Base-by-base conservation (phyloP, 75 land plant genomes). In the Cupressus sempervirens region DNA sequence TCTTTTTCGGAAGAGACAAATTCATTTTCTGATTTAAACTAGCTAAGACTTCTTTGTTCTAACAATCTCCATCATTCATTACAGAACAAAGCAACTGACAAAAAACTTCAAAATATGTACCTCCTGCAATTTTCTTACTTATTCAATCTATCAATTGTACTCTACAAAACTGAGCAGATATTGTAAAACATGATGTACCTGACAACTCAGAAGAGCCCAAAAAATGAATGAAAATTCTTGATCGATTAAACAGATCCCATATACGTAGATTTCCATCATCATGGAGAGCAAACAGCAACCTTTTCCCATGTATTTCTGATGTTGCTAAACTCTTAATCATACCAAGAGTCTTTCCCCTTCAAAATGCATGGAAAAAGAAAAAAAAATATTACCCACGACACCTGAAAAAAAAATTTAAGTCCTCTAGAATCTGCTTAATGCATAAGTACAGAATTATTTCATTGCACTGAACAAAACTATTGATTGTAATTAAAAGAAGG, bases 261-360 rank as follows among this genome's bases (percentile, higher is more conserved):
- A 91, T 88, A 72, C 93, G 91, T 14, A 98, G 80, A 73, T 46
- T 90, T n/a, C 98, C 95, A 93, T 96, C 98, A 68, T 83, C 87
- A 89, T 96, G 99, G 56, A 96, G 91, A 65, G 89, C 94, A 88
- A 93, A 89, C 15, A 94, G 76, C 82, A 94, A 45, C 34, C 80
- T 58, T 86, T 81, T 92, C 0, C 87, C 91, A 58, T 84, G 82
- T 67, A 90, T 75, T 81, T 91, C 87, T 41, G 83, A 88, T 77
- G 91, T 85, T 13, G 67, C 83, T 77, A 98, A 84, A 86, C 93
- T 91, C 85, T 83, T 86, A 40, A 96, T 93, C 74, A 91, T 45
- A 1, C 90, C 91, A 32, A 84, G 79, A 86, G 68, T 84, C 76
- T 88, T 96, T 40, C 87, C 90, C 94, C 99, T 96, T 86, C 81